Percentiles rank a stretch among this genome's conserved stretches.
Conservation (phyloP, 129 eudicot species). For the Helianthus tuberosus region DNA sequence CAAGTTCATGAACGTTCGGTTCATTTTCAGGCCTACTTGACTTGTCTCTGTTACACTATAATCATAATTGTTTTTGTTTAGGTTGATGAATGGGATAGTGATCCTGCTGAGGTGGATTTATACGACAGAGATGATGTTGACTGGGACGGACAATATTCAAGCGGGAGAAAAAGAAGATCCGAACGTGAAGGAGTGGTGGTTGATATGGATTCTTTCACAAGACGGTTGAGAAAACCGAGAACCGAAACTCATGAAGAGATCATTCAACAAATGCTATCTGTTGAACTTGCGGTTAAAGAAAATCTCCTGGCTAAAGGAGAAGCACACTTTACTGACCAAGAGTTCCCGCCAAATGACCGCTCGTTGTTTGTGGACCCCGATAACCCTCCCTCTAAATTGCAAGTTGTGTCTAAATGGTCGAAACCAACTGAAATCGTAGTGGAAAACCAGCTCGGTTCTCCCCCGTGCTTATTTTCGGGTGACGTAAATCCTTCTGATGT, state of each 20-base stretch:
- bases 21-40: neutral
- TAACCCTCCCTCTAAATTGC: constrained; percentile 80
- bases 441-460: constrained; percentile 63
- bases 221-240: constrained; percentile 83
- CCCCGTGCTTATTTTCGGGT: constrained; percentile 86
- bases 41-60: neutral
- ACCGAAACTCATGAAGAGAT: constrained; percentile 88
- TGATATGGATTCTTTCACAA: constrained; percentile 91
- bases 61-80: constrained; percentile 18
- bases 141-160: constrained; percentile 98
- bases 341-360: constrained; percentile 91
- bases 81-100: constrained; percentile 99
- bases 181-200: constrained; percentile 81
- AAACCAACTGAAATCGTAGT: constrained; percentile 80
- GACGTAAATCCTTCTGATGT: constrained; percentile 91
- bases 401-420: constrained; percentile 95
- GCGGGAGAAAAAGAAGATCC: constrained; percentile 88
- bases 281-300: constrained; percentile 92
- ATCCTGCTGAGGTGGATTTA: constrained; percentile 96
- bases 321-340: constrained; percentile 85
- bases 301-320: constrained; percentile 92
- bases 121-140: constrained; percentile 95
- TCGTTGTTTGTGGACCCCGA: constrained; percentile 87
- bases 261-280: constrained; percentile 88
- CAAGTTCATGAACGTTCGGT: no score